Evolutionary conservation across 179 eudicot species (phyloP), one percentile per base, ranked within the genome.

Genomic region (Camellia oleifera): DNA sequence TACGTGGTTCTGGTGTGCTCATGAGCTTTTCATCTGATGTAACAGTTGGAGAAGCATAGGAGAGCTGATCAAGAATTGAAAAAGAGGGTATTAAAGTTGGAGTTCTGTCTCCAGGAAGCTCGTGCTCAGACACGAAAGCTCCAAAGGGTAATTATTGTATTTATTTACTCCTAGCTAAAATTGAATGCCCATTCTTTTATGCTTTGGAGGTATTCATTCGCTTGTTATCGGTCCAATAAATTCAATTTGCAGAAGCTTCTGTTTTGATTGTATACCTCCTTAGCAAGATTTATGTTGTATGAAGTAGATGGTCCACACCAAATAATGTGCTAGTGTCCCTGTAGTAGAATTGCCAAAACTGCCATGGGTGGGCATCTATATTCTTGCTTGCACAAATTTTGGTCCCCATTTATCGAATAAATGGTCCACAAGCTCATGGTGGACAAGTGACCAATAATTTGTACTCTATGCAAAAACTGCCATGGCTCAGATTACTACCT

Each of bases 61-160:
- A 93, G 87, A 88, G 90, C 88, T 50, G 97, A 97, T 86, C 98
- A 88, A 83, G 97, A 97, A 79, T 78, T 94, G 80, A 97, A 94
- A 84, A 97, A 92, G 87, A 94, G 91, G 82, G 94, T 97, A 44
- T 65, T 97, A 73, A 97, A 93, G 87, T 82, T 97, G 88, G 99
- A 97, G 77, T 94, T 97, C 84, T 93, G 97, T 81, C 94, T 97
- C 66, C 97, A 97, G 80, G 99, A 97, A 83, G 93, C 99, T 88
- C 97, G 99, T 48, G 83, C 94, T 63, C 99, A 97, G 83, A 93
- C 94, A 57, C 85, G 99, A 81, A 97, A 97, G 86, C 97, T 97
- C 82, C 97, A 89, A 82, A 87, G 98, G 92, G 99, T 97, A 89
- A 86, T 74, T 44, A 69, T 9, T 69, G 52, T 4, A 86, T 69